phyloP scores from a whole-genome alignment of 2,329 filamentous ascomycete genomes.

The Ceratocystis variospora region DNA sequence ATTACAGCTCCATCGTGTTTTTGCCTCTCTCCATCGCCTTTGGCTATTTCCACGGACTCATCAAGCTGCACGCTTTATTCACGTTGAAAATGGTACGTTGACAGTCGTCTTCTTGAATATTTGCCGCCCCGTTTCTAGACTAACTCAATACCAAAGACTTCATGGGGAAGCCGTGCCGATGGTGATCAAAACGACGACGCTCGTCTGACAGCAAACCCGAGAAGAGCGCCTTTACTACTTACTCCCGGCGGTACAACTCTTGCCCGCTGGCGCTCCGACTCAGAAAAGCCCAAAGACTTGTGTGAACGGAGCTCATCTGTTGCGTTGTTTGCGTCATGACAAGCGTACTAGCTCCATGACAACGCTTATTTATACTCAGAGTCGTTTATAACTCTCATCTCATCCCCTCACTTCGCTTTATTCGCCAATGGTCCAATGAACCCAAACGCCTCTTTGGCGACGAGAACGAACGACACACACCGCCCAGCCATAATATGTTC shows the following conservation, averaged over 20 bases:
- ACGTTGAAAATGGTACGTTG: constrained; percentile 68
- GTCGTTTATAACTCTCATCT: not conserved
- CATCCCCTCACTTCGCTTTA: not conserved
- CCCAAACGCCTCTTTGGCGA: not conserved
- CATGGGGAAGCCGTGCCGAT: constrained; percentile 87
- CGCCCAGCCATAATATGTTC: not conserved
- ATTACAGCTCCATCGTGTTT: constrained; percentile 67
- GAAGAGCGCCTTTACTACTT: constrained; percentile 26
- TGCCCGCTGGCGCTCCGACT: constrained; percentile 33
- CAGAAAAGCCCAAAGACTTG: constrained; percentile 29
- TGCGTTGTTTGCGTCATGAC: not conserved
- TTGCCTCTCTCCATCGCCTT: constrained; percentile 79
- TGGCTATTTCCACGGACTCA: constrained; percentile 81
- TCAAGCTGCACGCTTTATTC: constrained; percentile 77
- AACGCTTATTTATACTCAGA: not conserved
- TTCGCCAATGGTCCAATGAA: not conserved
- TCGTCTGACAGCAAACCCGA: constrained; percentile 44
- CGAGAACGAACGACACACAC: not conserved
- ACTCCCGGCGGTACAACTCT: constrained; percentile 33
- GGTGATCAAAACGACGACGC: constrained; percentile 71
- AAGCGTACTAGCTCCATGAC: not conserved
- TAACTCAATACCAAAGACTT: constrained; percentile 47
- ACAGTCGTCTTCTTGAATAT: not conserved
- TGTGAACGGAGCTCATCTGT: not conserved
- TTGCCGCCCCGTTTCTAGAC: not conserved